These are phyloP conservation scores for Cyberlindnera mrakii DNA, from an alignment of 805 yeast genomes.

Conservation along the genomic window DNA sequence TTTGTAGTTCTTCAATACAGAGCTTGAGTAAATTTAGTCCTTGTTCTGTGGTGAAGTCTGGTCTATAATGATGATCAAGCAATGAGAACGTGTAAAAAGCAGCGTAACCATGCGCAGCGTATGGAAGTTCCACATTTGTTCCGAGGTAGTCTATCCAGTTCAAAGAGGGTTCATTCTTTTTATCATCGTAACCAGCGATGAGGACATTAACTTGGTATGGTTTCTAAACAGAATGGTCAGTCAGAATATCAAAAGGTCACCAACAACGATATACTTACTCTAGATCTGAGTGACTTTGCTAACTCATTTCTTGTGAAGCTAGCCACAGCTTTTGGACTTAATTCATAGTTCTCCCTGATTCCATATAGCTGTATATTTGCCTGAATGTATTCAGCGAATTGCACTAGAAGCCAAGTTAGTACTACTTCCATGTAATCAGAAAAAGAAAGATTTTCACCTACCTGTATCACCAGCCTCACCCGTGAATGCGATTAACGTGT, in stretches of 20 bases:
- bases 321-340: constrained; percentile 82
- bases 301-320: constrained; percentile 82
- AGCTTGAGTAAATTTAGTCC: constrained; percentile 68
- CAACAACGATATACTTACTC: constrained; percentile 31
- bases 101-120: constrained; percentile 98
- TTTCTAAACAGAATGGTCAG: constrained; percentile 34
- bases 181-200: constrained; percentile 74
- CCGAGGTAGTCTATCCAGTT: constrained; percentile 94
- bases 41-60: constrained; percentile 67
- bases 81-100: constrained; percentile 89
- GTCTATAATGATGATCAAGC: constrained; percentile 83
- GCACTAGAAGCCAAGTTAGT: constrained; percentile 35
- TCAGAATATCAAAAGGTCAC: background rate
- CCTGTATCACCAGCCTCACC: constrained; percentile 95
- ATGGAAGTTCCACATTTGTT: constrained; percentile 83
- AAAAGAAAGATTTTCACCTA: constrained; percentile 11
- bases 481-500: constrained; percentile 78
- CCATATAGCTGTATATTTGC: constrained; percentile 87
- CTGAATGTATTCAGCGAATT: constrained; percentile 90
- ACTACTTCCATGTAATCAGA: background rate
- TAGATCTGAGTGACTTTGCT: constrained; percentile 83
- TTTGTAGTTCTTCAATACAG: constrained; percentile 74
- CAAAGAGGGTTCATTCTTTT: constrained; percentile 54
- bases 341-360: constrained; percentile 77
- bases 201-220: constrained; percentile 94